These are phyloP conservation scores for Geotrichum australiense DNA, from an alignment of 1,139 yeast genomes.

Conservation along the genomic window DNA sequence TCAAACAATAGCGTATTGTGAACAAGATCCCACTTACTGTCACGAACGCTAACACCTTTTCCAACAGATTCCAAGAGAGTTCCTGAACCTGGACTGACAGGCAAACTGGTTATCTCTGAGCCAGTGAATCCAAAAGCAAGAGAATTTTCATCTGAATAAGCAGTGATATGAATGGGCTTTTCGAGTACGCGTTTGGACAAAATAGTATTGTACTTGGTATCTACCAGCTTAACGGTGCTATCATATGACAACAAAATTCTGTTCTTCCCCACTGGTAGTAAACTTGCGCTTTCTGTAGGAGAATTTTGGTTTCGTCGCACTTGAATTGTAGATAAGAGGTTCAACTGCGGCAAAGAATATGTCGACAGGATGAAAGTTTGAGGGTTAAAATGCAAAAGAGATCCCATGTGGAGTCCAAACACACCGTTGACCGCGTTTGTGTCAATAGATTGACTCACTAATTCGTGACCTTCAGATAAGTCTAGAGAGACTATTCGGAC, in stretches of 20 bases:
- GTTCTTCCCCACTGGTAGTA: constrained; percentile 15
- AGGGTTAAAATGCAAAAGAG: constrained; percentile 14
- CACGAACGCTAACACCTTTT: constrained; percentile 41
- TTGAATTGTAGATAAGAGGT: constrained; percentile 12
- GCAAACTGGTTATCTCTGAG: constrained; percentile 33
- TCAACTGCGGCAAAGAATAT: constrained; percentile 12
- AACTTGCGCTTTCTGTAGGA: constrained; percentile 8
- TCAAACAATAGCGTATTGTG: constrained; percentile 12
- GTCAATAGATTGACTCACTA: constrained; percentile 20
- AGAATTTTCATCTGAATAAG: constrained; percentile 20
- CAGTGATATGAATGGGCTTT: constrained; percentile 20
- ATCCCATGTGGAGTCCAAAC: constrained; percentile 15
- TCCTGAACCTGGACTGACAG: constrained; percentile 63
- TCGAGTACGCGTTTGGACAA: constrained; percentile 32
- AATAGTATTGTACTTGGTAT: constrained; percentile 39
- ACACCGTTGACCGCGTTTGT: constrained; percentile 13
- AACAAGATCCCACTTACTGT: constrained; percentile 14
- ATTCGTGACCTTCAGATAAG: constrained; percentile 18
- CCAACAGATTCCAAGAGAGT: constrained; percentile 68
- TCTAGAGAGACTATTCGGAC: constrained; percentile 23
- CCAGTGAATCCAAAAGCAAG: constrained; percentile 21
- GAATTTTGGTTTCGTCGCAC: constrained; percentile 12
- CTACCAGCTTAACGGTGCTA: constrained; percentile 32
- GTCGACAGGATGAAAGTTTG: constrained; percentile 13
- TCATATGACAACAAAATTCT: constrained; percentile 16